These are phyloP conservation scores for Pseudogymnoascus sp. DNA, from an alignment of 2,329 filamentous ascomycete genomes.

Conservation along the genomic window DNA sequence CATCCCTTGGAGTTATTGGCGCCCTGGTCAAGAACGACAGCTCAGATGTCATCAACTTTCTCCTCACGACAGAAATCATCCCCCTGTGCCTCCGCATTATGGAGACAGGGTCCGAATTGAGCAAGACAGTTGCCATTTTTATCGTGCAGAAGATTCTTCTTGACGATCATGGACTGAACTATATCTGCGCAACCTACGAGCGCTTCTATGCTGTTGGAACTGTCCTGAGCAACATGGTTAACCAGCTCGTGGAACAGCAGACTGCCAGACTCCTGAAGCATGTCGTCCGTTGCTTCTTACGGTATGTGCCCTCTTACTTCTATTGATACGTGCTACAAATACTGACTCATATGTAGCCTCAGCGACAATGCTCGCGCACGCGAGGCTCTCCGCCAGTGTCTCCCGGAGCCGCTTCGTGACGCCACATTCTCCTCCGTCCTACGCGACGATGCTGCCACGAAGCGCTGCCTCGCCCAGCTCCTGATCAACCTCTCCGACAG, in stretches of 20 bases:
- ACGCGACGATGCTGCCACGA: conserved; percentile 92
- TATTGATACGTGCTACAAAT: background rate
- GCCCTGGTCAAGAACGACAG: conserved; percentile 98
- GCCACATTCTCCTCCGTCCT: conserved; percentile 95
- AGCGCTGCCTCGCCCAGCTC: conserved; percentile 93
- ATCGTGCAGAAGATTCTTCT: conserved; percentile 98
- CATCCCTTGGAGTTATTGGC: conserved; percentile 91
- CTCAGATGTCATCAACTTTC: conserved; percentile 96
- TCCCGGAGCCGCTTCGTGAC: conserved; percentile 96
- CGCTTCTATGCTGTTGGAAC: conserved; percentile 97
- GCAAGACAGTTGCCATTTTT: conserved; percentile 98
- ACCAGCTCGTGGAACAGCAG: conserved; percentile 93
- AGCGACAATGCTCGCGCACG: conserved; percentile 94
- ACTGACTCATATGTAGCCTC: conserved; percentile 48
- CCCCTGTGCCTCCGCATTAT: conserved; percentile 95
- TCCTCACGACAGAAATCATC: conserved; percentile 96
- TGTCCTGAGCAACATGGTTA: conserved; percentile 97
- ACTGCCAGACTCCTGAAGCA: conserved; percentile 94
- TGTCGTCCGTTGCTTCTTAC: conserved; percentile 91
- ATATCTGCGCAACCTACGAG: conserved; percentile 98
- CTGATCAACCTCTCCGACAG: conserved; percentile 94
- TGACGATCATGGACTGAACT: conserved; percentile 92
- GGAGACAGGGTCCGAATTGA: conserved; percentile 96
- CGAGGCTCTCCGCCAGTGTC: conserved; percentile 88
- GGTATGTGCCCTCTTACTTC: conserved; percentile 47